These are phyloP conservation scores for Thermoascus crustaceus DNA, from an alignment of 2,329 filamentous ascomycete genomes.

Conservation along the genomic window DNA sequence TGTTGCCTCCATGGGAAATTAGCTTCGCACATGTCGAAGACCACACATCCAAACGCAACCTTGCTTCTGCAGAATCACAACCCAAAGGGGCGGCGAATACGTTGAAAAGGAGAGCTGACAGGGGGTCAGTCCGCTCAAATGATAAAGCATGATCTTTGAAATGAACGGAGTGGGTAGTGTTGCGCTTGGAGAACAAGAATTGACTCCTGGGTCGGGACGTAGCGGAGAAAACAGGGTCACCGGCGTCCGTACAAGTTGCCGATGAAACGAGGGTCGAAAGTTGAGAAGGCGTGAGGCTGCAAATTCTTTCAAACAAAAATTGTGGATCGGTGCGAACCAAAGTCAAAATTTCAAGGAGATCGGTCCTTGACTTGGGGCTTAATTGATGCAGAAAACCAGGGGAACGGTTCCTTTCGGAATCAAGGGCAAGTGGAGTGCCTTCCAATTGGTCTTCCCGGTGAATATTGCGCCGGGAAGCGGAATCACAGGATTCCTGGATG, in stretches of 20 bases:
- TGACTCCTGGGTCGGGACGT: conserved; percentile 45
- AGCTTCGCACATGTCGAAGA: conserved; percentile 77
- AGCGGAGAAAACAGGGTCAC: conserved; percentile 73
- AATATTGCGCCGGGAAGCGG: conserved; percentile 23
- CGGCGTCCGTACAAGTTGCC: conserved; percentile 68
- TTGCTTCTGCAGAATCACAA: conserved; percentile 72
- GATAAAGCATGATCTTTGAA: conserved; percentile 77
- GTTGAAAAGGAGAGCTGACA: conserved; percentile 78
- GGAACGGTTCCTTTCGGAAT: conserved; percentile 27
- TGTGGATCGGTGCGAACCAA: conserved; percentile 78
- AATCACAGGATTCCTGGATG: conserved; percentile 35
- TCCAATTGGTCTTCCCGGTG: conserved; percentile 28
- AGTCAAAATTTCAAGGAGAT: conserved; percentile 69
- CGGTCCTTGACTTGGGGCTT: conserved; percentile 63
- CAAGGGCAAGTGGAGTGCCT: conserved; percentile 22
- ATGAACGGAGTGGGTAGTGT: conserved; percentile 43
- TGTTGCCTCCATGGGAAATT: conserved; percentile 67
- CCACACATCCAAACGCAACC: conserved; percentile 75
- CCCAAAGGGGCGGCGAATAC: conserved; percentile 81
- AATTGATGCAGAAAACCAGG: conserved; percentile 53
- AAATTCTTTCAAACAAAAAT: conserved; percentile 76
- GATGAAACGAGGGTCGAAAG: conserved; percentile 69
- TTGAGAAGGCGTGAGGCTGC: conserved; percentile 65
- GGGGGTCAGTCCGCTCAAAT: conserved; percentile 79
- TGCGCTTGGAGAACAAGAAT: conserved; percentile 42